Conservation (phyloP, 306 rosid species). For the Rosa chinensis region DNA sequence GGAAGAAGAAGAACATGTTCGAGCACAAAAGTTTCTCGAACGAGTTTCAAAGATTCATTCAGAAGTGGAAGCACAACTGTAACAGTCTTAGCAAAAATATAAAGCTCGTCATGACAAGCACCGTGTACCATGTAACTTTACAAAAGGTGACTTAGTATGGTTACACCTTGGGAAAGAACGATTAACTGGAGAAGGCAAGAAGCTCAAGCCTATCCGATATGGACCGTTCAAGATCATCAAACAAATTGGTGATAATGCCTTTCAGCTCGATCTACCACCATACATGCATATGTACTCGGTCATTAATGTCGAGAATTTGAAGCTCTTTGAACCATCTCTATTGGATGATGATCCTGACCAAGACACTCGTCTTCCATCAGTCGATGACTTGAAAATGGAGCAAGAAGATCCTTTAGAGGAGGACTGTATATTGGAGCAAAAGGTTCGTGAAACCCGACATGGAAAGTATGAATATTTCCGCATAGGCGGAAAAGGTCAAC, state of each 20-base stretch:
- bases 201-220: background rate
- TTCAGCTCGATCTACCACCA: background rate
- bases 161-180: background rate
- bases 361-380: background rate
- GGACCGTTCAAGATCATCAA: background rate
- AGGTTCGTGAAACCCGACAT: too few relatives aligned
- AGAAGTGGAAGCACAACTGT: background rate
- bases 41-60: too few relatives aligned
- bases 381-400: background rate
- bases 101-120: conserved; percentile 2
- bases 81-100: background rate
- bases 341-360: background rate
- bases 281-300: conserved; percentile 3
- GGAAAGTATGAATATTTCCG: too few relatives aligned
- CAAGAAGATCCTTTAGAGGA: background rate
- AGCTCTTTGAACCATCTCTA: background rate
- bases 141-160: conserved; percentile 7
- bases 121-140: background rate
- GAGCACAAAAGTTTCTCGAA: too few relatives aligned
- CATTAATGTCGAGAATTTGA: background rate
- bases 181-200: background rate
- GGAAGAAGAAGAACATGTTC: background rate
- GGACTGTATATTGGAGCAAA: too few relatives aligned
- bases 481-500: too few relatives aligned
- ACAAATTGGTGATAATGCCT: background rate